A percentile compares a stretch with the other conserved stretches of the same genome.
These are phyloP conservation scores for Cephaloascus albidus DNA, from an alignment of 805 yeast genomes.

Conservation along the genomic window DNA sequence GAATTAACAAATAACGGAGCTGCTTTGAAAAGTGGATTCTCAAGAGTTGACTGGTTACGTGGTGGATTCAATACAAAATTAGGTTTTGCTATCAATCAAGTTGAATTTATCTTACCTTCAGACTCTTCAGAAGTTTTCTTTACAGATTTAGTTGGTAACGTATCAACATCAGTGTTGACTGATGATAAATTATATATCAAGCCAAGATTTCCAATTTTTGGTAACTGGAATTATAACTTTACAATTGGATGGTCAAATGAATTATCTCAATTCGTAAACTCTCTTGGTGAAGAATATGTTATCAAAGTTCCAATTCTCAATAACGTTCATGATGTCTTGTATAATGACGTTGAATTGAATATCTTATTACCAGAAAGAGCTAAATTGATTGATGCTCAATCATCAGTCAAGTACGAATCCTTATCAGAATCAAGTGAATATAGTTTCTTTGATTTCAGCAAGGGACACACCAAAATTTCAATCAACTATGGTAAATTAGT, in stretches of 20 bases:
- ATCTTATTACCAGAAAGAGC: slow-evolving; percentile 88
- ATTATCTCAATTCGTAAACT: slow-evolving; percentile 42
- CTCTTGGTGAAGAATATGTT: slow-evolving; percentile 39
- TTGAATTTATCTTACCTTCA: slow-evolving; percentile 47
- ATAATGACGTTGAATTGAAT: slow-evolving; percentile 49
- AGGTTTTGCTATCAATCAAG: slow-evolving; percentile 49
- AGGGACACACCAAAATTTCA: slow-evolving; percentile 72
- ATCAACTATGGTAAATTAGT: slow-evolving; percentile 51
- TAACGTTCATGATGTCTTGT: slow-evolving; percentile 63
- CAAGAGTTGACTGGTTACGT: slow-evolving; percentile 70
- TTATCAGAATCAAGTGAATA: slow-evolving; percentile 24
- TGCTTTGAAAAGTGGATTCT: slow-evolving; percentile 56
- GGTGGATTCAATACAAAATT: slow-evolving; percentile 41
- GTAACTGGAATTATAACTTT: slow-evolving; percentile 93
- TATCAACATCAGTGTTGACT: slow-evolving; percentile 56
- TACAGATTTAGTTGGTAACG: slow-evolving; percentile 89
- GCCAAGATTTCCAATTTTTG: slow-evolving; percentile 92
- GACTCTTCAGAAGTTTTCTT: slow-evolving; percentile 50
- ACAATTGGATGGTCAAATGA: slow-evolving; percentile 87
- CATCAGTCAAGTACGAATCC: slow-evolving; percentile 38
- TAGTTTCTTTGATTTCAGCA: slow-evolving; percentile 63
- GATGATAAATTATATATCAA: slow-evolving; percentile 44
- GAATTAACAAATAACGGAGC: slow-evolving; percentile 76
- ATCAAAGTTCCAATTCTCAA: slow-evolving; percentile 63
- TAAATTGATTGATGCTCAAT: slow-evolving; percentile 39